Conservation (phyloP, 2,329 filamentous ascomycete species). For the Beauveria pseudobassiana region DNA sequence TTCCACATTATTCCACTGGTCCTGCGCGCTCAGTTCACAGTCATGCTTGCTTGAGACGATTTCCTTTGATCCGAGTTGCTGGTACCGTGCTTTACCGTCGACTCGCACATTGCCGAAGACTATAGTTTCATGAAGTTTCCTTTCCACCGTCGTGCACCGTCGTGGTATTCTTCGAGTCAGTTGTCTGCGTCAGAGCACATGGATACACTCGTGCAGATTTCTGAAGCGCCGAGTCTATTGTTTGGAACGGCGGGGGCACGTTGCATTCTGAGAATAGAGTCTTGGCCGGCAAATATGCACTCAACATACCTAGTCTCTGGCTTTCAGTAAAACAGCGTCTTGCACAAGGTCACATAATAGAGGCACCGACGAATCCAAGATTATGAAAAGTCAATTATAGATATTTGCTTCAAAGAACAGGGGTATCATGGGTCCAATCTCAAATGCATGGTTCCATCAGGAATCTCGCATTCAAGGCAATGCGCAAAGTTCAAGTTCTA, state of each 20-base stretch:
- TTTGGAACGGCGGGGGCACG: not conserved
- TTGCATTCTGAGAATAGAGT: not conserved
- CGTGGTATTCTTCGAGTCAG: not conserved
- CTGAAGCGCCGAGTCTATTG: no score
- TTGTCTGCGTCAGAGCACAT: not conserved
- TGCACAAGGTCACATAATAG: not conserved
- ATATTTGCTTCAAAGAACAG: not conserved
- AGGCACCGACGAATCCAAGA: not conserved
- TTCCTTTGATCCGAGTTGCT: not conserved
- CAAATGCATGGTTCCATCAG: not conserved
- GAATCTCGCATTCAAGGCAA: not conserved
- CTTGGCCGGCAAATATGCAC: not conserved
- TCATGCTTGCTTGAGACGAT: not conserved
- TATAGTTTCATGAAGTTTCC: not conserved
- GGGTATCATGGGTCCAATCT: constrained; percentile 7
- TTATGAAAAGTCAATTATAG: no score
- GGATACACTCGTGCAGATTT: no score
- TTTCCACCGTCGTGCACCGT: no score
- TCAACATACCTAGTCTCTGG: no score
- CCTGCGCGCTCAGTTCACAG: not conserved
- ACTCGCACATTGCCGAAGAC: not conserved
- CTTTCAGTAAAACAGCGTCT: no score
- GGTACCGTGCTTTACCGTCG: not conserved
- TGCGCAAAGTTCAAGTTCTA: not conserved
- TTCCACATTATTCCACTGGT: not conserved